These are phyloP conservation scores for Handroanthus guayacan DNA, from an alignment of 257 asterid species.

Conservation along the genomic window DNA sequence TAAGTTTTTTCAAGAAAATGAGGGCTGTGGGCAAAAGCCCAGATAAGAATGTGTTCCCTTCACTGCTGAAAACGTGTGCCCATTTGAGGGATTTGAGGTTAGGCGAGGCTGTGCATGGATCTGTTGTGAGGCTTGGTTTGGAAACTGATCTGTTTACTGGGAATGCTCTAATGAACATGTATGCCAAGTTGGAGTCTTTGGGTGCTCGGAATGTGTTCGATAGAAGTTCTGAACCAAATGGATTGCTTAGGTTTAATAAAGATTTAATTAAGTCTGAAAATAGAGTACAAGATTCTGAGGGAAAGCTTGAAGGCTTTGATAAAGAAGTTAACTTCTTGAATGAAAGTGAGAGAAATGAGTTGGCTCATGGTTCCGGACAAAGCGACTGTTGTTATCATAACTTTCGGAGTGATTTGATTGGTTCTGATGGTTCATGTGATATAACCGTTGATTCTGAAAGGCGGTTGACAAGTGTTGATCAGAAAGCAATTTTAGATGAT, in stretches of 20 bases:
- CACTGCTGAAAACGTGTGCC: slow-evolving; percentile 72
- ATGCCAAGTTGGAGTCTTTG: slow-evolving; percentile 65
- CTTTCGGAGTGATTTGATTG: slow-evolving; percentile 14
- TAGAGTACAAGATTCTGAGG: slow-evolving; percentile 28
- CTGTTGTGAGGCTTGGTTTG: slow-evolving; percentile 67
- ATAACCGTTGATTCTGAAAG: slow-evolving; percentile 5
- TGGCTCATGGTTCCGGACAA: neutral
- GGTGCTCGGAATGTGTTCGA: slow-evolving; percentile 49
- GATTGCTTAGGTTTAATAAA: slow-evolving; percentile 2
- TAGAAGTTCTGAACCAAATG: slow-evolving; percentile 47
- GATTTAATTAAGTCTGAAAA: slow-evolving; percentile 3
- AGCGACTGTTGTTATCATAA: neutral
- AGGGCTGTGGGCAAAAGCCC: slow-evolving; percentile 68
- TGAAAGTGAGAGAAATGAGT: slow-evolving; percentile 26
- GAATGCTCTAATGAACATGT: slow-evolving; percentile 90
- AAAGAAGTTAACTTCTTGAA: slow-evolving; percentile 1
- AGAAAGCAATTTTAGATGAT: slow-evolving; percentile 14
- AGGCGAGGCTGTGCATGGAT: slow-evolving; percentile 84
- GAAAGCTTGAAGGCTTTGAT: neutral
- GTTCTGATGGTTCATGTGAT: neutral
- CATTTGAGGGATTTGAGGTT: slow-evolving; percentile 65
- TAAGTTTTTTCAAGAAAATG: slow-evolving; percentile 68
- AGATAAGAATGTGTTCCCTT: slow-evolving; percentile 79
- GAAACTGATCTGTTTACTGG: slow-evolving; percentile 80
- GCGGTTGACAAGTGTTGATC: slow-evolving; percentile 22